These are phyloP conservation scores for Stropharia rugosoannulata DNA, from an alignment of 768 basidiomycete species.

Conservation along the genomic window DNA sequence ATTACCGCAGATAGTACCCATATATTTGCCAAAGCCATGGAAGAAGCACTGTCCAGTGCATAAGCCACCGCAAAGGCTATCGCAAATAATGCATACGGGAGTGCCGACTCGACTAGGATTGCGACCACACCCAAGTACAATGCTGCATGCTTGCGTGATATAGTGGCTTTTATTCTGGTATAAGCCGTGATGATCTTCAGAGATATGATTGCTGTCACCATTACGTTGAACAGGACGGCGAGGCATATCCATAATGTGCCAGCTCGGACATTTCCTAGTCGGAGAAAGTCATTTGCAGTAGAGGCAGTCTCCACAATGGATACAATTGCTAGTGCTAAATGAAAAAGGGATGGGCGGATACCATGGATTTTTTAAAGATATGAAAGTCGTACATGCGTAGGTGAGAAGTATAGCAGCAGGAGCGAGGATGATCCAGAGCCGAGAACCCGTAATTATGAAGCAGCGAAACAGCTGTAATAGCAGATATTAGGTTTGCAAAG, in stretches of 20 bases:
- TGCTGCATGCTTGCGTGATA: background rate
- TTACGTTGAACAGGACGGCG: background rate
- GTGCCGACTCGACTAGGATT: constrained; percentile 2
- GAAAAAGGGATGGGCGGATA: no score
- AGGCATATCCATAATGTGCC: background rate
- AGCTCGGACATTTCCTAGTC: background rate
- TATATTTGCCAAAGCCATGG: background rate
- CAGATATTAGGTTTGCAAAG: no score
- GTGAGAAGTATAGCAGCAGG: no score
- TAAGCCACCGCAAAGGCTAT: background rate
- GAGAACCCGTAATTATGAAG: no score
- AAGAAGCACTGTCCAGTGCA: background rate
- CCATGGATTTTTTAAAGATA: no score
- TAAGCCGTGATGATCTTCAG: background rate
- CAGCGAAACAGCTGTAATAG: no score
- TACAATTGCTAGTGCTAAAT: background rate
- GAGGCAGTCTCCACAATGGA: background rate
- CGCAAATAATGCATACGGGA: background rate
- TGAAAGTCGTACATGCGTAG: no score
- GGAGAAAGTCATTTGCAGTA: background rate
- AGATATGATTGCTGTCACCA: constrained; percentile 1
- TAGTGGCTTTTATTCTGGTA: background rate
- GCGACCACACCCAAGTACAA: background rate
- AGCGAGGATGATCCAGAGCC: no score
- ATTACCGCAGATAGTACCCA: background rate